Conservation (phyloP, 768 basidiomycete species). For the Chiua virens region DNA sequence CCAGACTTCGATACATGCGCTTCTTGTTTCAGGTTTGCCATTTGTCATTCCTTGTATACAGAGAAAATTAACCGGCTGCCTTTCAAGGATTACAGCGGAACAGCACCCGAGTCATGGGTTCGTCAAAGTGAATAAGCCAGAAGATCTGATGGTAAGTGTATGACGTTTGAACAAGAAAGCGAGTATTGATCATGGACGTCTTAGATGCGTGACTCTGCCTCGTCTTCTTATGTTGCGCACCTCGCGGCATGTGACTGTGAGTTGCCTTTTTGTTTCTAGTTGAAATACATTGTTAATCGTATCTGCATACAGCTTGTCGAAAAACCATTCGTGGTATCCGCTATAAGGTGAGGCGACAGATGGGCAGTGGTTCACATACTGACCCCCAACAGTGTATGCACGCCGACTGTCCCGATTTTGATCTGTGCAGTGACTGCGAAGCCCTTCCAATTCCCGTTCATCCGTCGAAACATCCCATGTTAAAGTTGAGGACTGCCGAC, state of each 20-base stretch:
- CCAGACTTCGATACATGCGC: conserved; percentile 76
- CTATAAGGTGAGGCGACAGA: conserved; percentile 57
- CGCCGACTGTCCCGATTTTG: conserved; percentile 73
- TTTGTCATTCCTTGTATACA: not conserved
- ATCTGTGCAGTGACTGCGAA: conserved; percentile 79
- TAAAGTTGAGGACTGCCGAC: conserved; percentile 66
- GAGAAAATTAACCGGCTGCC: not conserved
- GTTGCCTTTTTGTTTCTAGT: not conserved
- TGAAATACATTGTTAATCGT: not conserved
- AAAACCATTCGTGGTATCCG: conserved; percentile 59
- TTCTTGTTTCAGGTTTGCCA: conserved; percentile 61
- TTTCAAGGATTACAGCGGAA: conserved; percentile 56
- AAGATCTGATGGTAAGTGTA: conserved; percentile 58
- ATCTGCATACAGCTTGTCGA: conserved; percentile 38
- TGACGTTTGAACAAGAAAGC: not conserved
- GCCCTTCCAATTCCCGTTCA: conserved; percentile 77
- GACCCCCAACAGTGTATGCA: conserved; percentile 70
- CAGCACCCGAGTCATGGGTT: conserved; percentile 81
- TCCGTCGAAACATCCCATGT: conserved; percentile 64
- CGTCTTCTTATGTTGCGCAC: conserved; percentile 37
- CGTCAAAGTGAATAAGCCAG: conserved; percentile 53
- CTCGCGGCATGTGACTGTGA: conserved; percentile 60
- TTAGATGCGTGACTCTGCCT: conserved; percentile 31
- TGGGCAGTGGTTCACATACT: not conserved
- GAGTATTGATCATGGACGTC: not conserved